Evolutionary conservation across 495 filamentous ascomycete genomes (phyloP).

Genomic region (Ramalina intermedia): DNA sequence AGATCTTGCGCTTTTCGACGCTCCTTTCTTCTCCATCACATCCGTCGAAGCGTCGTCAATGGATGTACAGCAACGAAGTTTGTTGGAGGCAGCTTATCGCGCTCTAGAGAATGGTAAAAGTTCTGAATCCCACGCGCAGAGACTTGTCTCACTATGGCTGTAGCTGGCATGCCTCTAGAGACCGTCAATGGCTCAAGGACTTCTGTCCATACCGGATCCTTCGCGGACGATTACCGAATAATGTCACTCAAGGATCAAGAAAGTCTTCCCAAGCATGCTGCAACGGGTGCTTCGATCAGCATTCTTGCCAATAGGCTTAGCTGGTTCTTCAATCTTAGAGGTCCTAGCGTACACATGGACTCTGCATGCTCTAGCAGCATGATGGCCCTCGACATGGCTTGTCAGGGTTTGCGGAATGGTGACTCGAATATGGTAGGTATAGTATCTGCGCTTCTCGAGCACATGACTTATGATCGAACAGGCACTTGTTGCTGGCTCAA

Average conservation of each 20-base stretch:
- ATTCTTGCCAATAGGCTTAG: slow-evolving; percentile 26
- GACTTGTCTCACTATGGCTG: not conserved
- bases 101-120: slow-evolving; percentile 32
- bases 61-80: slow-evolving; percentile 41
- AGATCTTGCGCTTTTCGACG: not conserved
- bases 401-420: slow-evolving; percentile 17
- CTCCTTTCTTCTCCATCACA: slow-evolving; percentile 5
- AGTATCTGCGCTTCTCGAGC: slow-evolving; percentile 11
- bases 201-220: slow-evolving; percentile 35
- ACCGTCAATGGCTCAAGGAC: slow-evolving; percentile 29
- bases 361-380: slow-evolving; percentile 27
- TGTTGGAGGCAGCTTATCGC: slow-evolving; percentile 41
- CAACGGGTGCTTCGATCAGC: slow-evolving; percentile 31
- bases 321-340: slow-evolving; percentile 22
- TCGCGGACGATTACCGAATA: slow-evolving; percentile 34
- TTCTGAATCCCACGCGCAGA: not conserved
- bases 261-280: slow-evolving; percentile 27
- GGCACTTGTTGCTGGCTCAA: slow-evolving; percentile 7
- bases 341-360: slow-evolving; percentile 23
- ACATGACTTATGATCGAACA: slow-evolving; percentile 22
- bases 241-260: slow-evolving; percentile 29
- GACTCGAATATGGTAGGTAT: slow-evolving; percentile 15
- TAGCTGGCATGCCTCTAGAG: slow-evolving; percentile 45
- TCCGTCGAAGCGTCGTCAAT: slow-evolving; percentile 4
- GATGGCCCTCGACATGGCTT: slow-evolving; percentile 22